A percentile compares a stretch with the other conserved stretches of the same genome.
These are phyloP conservation scores for Rhododendron griersonianum DNA, from an alignment of 148 eudicot genomes.

Conservation along the genomic window DNA sequence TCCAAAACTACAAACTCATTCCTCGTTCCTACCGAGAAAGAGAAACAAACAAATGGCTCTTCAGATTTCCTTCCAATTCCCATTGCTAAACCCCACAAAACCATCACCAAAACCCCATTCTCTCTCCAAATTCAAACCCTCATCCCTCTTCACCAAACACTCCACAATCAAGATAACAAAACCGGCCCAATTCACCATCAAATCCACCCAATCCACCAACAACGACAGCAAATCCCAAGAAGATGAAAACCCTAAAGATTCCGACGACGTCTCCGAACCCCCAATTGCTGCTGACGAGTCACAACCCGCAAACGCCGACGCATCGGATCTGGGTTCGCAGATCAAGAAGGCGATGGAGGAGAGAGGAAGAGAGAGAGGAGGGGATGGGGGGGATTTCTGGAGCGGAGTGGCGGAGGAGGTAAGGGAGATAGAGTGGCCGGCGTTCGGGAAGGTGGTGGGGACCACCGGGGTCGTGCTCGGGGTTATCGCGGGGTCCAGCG, in stretches of 20 bases:
- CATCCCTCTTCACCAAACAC: not conserved
- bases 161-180: not conserved
- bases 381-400: conserved; percentile 20
- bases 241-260: not conserved
- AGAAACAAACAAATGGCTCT: conserved; percentile 7
- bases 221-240: conserved; percentile 3
- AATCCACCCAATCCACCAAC: conserved; percentile 2
- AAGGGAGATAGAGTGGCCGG: conserved; percentile 86
- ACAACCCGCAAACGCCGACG: not conserved
- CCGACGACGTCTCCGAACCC: not conserved
- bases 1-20: not conserved
- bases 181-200: conserved; percentile 1
- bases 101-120: not conserved
- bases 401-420: conserved; percentile 72
- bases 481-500: conserved; percentile 82
- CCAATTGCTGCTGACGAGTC: not conserved
- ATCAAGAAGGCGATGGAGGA: conserved; percentile 66
- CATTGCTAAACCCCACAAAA: not conserved
- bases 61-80: not conserved
- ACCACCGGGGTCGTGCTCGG: conserved; percentile 81
- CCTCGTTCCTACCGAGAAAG: not conserved
- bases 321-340: conserved; percentile 57
- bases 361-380: conserved; percentile 20
- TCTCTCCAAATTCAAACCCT: conserved; percentile 3
- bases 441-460: conserved; percentile 60